Evolutionary conservation across 345 rosid species (phyloP), one percentile per base, ranked within the genome.

Genomic region (Microcos paniculata): DNA sequence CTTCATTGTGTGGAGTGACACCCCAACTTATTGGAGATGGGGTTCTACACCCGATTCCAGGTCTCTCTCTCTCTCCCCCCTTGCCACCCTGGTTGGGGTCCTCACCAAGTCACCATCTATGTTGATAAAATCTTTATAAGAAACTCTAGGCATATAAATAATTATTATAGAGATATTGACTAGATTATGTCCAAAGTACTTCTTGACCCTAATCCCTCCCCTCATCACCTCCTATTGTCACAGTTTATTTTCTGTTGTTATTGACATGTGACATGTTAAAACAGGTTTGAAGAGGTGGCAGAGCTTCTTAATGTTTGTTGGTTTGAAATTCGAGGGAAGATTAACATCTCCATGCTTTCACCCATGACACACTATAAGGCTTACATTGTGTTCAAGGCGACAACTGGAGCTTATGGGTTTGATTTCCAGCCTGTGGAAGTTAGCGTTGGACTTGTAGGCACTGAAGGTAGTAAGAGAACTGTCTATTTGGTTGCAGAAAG

Each of bases 251-350:
- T 57, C 8, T 16, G 8, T 18, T n/a, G 23, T 26, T 43, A 35
- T 26, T 68, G n/a, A 67, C 56, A 43, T 23, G 55, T 43, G 19
- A 57, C 23, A n/a, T 43, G 49, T 42, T 0, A 4, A 64, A 53
- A 65, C 82, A 86, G 87, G 56, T 84, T 87, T 18, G 68, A 77
- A 3, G 84, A 85, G 80, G 91, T 88, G 13, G 87, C 84, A 1
- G 85, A 83, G 66, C 89, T 91, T 69, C 18, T 79, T 4, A 33
- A 31, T 38, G 91, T 87, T 1, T 80, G 84, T 55, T 84, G 93
- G 93, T 69, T 89, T 4, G 90, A 91, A 59, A 79, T 91, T 69
- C 75, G 76, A 0, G 83, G 88, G 13, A 83, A 67, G 72, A 85
- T 91, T 19, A 79, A 69, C 33, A 71, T 73, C 8, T 31, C 66